These are phyloP conservation scores for Aspergillus ustus DNA, from an alignment of 2,329 filamentous ascomycete species.

Conservation along the genomic window DNA sequence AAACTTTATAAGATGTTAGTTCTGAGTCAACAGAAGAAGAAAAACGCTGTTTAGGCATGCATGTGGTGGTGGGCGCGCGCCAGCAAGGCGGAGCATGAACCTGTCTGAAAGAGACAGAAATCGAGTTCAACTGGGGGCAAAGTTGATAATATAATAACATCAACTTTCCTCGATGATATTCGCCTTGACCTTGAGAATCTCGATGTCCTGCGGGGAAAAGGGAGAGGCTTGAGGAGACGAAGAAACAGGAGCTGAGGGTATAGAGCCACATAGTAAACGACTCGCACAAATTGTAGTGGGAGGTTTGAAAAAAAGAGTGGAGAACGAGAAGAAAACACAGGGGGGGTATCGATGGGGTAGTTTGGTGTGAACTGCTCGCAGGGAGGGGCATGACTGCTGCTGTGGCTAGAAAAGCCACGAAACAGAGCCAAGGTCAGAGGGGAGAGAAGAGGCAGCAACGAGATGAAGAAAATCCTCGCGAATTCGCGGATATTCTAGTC, in stretches of 20 bases:
- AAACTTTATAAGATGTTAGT: background rate
- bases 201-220: background rate
- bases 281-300: constrained; percentile 14
- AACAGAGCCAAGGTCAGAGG: constrained; percentile 1
- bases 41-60: constrained; percentile 2
- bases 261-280: constrained; percentile 16
- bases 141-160: background rate
- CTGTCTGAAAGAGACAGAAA: background rate
- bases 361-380: constrained; percentile 1
- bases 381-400: constrained; percentile 11
- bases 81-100: background rate
- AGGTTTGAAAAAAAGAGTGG: constrained; percentile 14
- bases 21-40: background rate
- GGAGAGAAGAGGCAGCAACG: background rate
- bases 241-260: constrained; percentile 12
- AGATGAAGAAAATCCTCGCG: background rate
- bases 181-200: background rate
- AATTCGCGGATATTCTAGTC: background rate
- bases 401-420: constrained; percentile 9
- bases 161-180: background rate
- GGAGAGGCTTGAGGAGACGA: background rate
- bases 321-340: constrained; percentile 11
- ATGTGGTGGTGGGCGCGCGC: background rate
- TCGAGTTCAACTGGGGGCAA: background rate
- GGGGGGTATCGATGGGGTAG: constrained; percentile 8